A percentile compares a stretch with the other conserved stretches of the same genome.
These are phyloP conservation scores for Colletotrichum falcatum DNA, from an alignment of 2,329 filamentous ascomycete genomes.

Conservation along the genomic window DNA sequence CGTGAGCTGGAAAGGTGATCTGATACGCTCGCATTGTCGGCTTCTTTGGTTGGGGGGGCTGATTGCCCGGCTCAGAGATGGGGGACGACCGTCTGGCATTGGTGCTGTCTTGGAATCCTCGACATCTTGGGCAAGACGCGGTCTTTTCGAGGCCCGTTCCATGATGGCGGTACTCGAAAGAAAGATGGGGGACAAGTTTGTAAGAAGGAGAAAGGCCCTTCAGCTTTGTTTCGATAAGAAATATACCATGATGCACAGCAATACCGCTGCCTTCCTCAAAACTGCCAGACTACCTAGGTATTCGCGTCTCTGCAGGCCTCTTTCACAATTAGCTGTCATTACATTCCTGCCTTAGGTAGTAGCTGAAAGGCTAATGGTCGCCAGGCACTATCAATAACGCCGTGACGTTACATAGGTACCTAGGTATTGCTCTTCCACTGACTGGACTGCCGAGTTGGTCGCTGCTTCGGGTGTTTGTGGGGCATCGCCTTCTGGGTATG, in stretches of 20 bases:
- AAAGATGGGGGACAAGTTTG: background rate
- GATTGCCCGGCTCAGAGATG: constrained; percentile 54
- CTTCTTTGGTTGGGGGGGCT: constrained; percentile 59
- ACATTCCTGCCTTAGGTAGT: too few species aligned
- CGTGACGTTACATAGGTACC: background rate
- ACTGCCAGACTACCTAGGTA: background rate
- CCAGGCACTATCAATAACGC: background rate
- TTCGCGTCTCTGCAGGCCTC: too few species aligned
- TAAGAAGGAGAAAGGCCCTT: background rate
- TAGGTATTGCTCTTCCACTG: background rate
- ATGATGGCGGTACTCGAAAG: constrained; percentile 42
- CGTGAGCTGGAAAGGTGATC: constrained; percentile 80
- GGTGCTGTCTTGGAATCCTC: background rate
- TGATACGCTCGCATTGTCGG: constrained; percentile 47
- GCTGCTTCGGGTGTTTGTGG: background rate
- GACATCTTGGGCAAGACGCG: constrained; percentile 36
- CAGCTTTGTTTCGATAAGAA: background rate
- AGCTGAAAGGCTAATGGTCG: background rate
- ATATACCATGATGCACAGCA: background rate
- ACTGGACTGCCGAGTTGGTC: too few species aligned
- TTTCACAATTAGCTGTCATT: background rate
- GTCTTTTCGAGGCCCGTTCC: constrained; percentile 50
- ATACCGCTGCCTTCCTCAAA: background rate
- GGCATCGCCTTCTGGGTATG: background rate
- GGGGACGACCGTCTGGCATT: constrained; percentile 27